Conservation (phyloP, 2,329 filamentous ascomycete genomes). For the Sphaerulina vaccinii region DNA sequence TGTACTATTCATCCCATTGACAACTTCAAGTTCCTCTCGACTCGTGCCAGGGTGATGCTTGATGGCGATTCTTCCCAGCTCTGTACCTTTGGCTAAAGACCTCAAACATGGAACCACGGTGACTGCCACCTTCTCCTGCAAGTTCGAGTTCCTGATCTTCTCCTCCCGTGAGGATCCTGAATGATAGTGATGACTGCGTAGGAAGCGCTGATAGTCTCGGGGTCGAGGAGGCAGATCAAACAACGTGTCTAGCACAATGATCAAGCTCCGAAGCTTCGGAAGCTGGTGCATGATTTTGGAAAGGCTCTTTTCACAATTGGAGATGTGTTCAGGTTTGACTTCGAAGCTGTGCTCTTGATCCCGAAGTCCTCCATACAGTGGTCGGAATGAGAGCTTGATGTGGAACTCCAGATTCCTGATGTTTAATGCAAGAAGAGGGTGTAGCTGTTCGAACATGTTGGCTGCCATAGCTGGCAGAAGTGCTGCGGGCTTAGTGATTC, state of each 20-base stretch:
- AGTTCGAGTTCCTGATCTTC: slow-evolving; percentile 6
- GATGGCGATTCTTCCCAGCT: slow-evolving; percentile 8
- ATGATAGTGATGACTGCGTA: neutral
- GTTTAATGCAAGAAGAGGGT: slow-evolving; percentile 9
- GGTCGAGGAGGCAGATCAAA: slow-evolving; percentile 16
- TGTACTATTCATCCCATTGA: slow-evolving; percentile 2
- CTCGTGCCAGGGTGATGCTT: neutral
- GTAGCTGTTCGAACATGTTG: slow-evolving; percentile 8
- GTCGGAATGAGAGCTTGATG: slow-evolving; percentile 12
- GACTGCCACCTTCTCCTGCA: slow-evolving; percentile 5
- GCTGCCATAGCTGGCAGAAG: slow-evolving; percentile 5
- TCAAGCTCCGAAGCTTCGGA: slow-evolving; percentile 6
- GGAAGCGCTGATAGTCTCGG: slow-evolving; percentile 12
- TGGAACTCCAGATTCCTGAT: slow-evolving; percentile 12
- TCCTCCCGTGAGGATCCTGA: slow-evolving; percentile 2
- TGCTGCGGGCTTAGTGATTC: slow-evolving; percentile 8
- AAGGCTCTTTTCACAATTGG: neutral
- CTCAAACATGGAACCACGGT: slow-evolving; percentile 9
- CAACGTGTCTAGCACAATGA: slow-evolving; percentile 10
- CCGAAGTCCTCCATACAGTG: neutral
- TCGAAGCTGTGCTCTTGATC: slow-evolving; percentile 9
- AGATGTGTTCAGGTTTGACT: slow-evolving; percentile 10
- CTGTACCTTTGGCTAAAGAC: neutral
- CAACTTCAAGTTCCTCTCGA: slow-evolving; percentile 1
- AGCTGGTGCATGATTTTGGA: slow-evolving; percentile 5